Evolutionary conservation across 1,284 basidiomycete genomes (phyloP).

Genomic region (Fomitopsis pinicola): DNA sequence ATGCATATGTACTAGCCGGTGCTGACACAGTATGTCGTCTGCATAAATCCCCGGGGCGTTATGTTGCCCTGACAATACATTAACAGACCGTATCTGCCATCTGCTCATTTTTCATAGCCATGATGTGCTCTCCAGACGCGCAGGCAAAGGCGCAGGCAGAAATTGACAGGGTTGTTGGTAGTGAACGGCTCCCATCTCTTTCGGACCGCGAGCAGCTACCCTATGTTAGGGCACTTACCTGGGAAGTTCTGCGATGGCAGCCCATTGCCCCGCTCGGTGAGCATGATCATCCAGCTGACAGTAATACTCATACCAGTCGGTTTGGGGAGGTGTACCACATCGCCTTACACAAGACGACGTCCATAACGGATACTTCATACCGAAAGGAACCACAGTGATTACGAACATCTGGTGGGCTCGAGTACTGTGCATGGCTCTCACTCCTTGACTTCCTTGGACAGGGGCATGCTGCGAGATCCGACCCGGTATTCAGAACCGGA

Average conservation of each 20-base stretch:
- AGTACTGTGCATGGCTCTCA: neutral
- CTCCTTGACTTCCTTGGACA: slow-evolving; percentile 3
- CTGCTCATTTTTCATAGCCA: slow-evolving; percentile 26
- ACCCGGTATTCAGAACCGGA: slow-evolving; percentile 23
- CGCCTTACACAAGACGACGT: slow-evolving; percentile 23
- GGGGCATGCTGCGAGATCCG: slow-evolving; percentile 28
- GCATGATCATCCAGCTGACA: neutral
- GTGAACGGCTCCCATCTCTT: slow-evolving; percentile 25
- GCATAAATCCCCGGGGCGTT: neutral
- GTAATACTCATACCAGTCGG: neutral
- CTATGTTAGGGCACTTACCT: slow-evolving; percentile 26
- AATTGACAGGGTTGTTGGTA: slow-evolving; percentile 27
- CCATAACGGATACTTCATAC: slow-evolving; percentile 25
- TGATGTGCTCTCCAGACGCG: slow-evolving; percentile 28
- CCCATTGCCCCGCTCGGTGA: slow-evolving; percentile 24
- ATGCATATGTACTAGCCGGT: slow-evolving; percentile 14
- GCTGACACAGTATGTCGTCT: slow-evolving; percentile 25
- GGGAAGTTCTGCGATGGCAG: slow-evolving; percentile 28
- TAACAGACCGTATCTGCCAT: slow-evolving; percentile 25
- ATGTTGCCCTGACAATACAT: neutral
- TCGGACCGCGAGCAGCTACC: slow-evolving; percentile 27
- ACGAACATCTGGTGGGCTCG: slow-evolving; percentile 19
- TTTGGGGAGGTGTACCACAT: slow-evolving; percentile 20
- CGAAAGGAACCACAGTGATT: slow-evolving; percentile 24
- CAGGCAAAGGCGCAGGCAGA: slow-evolving; percentile 29